Base-by-base conservation (phyloP, 2,329 filamentous ascomycete genomes). In the Diaporthe ampelina region DNA sequence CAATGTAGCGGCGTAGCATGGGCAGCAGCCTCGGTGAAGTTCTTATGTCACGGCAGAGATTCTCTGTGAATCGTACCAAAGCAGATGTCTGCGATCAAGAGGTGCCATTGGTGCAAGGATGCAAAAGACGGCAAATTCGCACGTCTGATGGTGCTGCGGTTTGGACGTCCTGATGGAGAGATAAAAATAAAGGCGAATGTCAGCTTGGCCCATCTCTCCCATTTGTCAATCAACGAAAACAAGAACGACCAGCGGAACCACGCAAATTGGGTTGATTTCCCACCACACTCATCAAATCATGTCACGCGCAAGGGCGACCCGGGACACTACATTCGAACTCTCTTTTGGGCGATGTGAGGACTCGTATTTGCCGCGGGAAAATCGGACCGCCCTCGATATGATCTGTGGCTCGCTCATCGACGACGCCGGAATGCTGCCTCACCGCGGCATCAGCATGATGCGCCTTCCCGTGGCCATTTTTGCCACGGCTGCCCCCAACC, bases 211-310 rank as follows among this genome's bases (percentile, higher is more conserved):
- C 63, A 37, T 48, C 35, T 50, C 40, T 72, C 63, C 56, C 56
- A 63, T 69, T 73, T 73, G 73, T 43, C 35, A 9, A 68, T 50
- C 35, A 73, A 50, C 63, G 70, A 69, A 43, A 35, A 45, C 26
- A 58, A 43, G 32, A 50, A 29, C 48, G 32, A 24, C 29, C 26
- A 19, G 35, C 73, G 70, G 70, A 67, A 69, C 40, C 63, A 24
- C 63, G 70, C 61, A 73, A 54, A 26, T 54, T 56, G 48, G 29
- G 63, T 26, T 71, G 26, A 74, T 68, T 65, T 32, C 68, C 17
- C 58, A 35, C 45, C 8, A 1, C 29, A 7, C 13, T 17, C 63
- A 54, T 68, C 63, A 40, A 52, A 68, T 68, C 63, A 54, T n/a
- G 40, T 54, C 48, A 37, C 29, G 59, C 58, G 32, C 50, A 29